Evolutionary conservation across 371 early-diverging fungal species (phyloP).

Genomic region (Paramicrosporidium saccamoebae): DNA sequence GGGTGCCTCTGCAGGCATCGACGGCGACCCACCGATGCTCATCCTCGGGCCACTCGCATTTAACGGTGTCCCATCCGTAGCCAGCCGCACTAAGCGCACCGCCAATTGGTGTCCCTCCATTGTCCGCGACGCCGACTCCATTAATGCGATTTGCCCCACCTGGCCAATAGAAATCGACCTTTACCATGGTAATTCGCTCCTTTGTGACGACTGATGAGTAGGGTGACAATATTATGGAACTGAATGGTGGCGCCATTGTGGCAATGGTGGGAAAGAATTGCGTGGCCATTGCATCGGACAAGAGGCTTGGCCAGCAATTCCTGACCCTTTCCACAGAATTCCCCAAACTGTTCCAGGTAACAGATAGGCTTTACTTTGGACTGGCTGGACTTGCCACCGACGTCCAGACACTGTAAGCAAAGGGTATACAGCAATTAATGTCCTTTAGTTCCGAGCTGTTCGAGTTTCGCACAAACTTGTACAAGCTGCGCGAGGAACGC

Average conservation of each 20-base stretch:
- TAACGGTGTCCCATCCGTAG: no score
- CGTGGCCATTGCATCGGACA: conserved; percentile 91
- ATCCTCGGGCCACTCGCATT: no score
- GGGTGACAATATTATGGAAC: conserved; percentile 65
- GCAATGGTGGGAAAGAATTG: conserved; percentile 96
- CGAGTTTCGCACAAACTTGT: conserved; percentile 82
- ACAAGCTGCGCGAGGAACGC: conserved; percentile 79
- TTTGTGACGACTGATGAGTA: no score
- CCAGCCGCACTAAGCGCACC: no score
- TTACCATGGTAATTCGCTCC: no score
- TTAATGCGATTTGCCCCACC: no score
- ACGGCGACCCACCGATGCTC: no score
- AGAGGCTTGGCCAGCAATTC: conserved; percentile 58
- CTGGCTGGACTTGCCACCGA: conserved; percentile 91
- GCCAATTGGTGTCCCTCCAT: no score
- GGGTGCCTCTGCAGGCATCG: no score
- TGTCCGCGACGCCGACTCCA: no score
- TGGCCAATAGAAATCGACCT: no score
- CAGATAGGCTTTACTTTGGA: conserved; percentile 57
- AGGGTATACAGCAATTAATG: conserved; percentile 1
- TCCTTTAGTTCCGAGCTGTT: conserved; percentile 23
- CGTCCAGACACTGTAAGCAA: conserved; percentile 41
- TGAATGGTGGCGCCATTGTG: conserved; percentile 80
- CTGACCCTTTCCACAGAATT: conserved; percentile 78
- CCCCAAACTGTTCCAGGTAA: conserved; percentile 64